These are phyloP conservation scores for Pelargonium exstipulatum DNA, from an alignment of 441 rosid species.

Conservation along the genomic window DNA sequence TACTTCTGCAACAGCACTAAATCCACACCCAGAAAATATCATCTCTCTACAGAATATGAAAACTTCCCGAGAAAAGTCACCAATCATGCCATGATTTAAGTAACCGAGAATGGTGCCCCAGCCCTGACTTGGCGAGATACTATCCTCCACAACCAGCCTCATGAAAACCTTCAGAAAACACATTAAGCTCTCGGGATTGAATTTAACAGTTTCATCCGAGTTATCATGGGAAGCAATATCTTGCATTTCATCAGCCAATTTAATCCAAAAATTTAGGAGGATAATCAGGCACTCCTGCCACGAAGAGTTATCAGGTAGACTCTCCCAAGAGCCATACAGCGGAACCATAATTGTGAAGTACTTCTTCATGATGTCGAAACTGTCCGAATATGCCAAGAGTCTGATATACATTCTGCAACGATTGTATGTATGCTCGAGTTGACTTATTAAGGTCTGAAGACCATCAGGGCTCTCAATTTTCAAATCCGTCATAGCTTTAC, in stretches of 20 bases:
- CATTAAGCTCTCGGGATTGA: constrained; percentile 54
- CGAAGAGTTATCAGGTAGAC: constrained; percentile 68
- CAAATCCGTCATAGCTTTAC: constrained; percentile 39
- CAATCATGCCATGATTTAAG: constrained; percentile 45
- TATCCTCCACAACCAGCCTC: constrained; percentile 81
- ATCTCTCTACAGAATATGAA: constrained; percentile 68
- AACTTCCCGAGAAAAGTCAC: constrained; percentile 46
- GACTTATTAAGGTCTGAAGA: constrained; percentile 55
- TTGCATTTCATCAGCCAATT: constrained; percentile 71
- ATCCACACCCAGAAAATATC: constrained; percentile 82
- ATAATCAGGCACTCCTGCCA: constrained; percentile 90
- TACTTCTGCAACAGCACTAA: constrained; percentile 69
- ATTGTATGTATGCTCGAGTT: constrained; percentile 68
- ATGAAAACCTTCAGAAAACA: constrained; percentile 62
- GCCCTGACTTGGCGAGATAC: constrained; percentile 84
- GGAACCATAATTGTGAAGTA: constrained; percentile 50
- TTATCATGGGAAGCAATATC: constrained; percentile 40
- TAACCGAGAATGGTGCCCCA: constrained; percentile 63
- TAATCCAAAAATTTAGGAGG: constrained; percentile 75
- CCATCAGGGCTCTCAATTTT: constrained; percentile 49
- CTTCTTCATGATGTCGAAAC: constrained; percentile 56
- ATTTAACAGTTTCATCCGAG: constrained; percentile 31
- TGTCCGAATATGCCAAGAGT: constrained; percentile 58
- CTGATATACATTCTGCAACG: constrained; percentile 50
- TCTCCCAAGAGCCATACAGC: constrained; percentile 36